These are phyloP conservation scores for Diaporthe longicolla DNA, from an alignment of 2,329 filamentous ascomycete genomes.

Conservation along the genomic window DNA sequence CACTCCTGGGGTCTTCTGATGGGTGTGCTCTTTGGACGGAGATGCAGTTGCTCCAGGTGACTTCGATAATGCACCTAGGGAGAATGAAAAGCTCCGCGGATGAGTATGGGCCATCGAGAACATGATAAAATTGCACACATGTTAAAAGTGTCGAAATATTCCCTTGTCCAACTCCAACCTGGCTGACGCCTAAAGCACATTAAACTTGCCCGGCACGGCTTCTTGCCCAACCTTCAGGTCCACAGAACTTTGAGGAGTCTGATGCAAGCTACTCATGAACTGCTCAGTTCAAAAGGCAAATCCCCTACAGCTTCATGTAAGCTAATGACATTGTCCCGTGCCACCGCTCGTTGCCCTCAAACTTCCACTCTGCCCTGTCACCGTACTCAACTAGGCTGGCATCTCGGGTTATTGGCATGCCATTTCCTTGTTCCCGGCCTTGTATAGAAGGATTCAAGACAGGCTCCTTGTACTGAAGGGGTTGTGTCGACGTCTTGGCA, in stretches of 20 bases:
- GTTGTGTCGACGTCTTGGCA: conserved; percentile 22
- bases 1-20: conserved; percentile 58
- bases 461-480: not conserved
- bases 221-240: not conserved
- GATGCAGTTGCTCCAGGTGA: not conserved
- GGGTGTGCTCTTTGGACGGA: not conserved
- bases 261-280: no score
- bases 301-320: not conserved
- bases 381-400: not conserved
- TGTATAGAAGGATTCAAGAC: not conserved
- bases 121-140: not conserved
- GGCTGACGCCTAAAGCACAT: not conserved
- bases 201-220: not conserved
- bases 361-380: not conserved
- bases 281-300: no score
- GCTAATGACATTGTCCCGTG: not conserved
- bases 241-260: no score
- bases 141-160: not conserved
- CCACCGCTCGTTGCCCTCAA: not conserved
- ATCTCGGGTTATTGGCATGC: not conserved
- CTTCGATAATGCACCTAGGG: not conserved
- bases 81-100: not conserved
- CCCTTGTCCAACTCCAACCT: no score
- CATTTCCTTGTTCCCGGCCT: not conserved
- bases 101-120: not conserved